Evolutionary conservation across 768 basidiomycete genomes (phyloP).

Genomic region (Cystobasidium onofrii): DNA sequence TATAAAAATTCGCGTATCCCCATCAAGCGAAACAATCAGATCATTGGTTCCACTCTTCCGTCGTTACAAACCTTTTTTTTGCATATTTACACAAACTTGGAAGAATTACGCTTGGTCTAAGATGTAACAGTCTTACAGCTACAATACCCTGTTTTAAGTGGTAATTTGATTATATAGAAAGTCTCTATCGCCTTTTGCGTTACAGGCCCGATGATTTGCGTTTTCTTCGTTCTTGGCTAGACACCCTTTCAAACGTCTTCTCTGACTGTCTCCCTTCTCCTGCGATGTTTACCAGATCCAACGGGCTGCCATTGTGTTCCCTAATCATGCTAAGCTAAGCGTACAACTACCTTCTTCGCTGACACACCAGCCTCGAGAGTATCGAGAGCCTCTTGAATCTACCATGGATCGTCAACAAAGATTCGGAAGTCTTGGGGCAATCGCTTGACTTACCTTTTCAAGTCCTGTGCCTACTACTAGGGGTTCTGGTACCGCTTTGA

Average conservation of each 20-base stretch:
- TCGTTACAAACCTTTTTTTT: neutral
- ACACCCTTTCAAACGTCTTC: too few species aligned
- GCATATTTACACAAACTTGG: neutral
- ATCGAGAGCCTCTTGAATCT: conserved; percentile 34
- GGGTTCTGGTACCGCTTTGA: conserved; percentile 32
- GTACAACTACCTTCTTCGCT: conserved; percentile 36
- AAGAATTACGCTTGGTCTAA: neutral
- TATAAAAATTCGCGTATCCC: neutral
- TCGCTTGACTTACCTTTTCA: conserved; percentile 14
- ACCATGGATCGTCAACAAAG: neutral
- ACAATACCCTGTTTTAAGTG: too few species aligned
- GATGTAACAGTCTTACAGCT: neutral
- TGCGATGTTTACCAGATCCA: too few species aligned
- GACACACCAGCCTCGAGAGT: conserved; percentile 35
- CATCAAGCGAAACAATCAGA: too few species aligned
- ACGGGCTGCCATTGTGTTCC: too few species aligned
- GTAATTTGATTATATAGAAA: too few species aligned
- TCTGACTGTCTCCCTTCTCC: too few species aligned
- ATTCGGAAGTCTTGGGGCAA: neutral
- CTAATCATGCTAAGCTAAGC: neutral
- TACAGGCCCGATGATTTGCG: too few species aligned
- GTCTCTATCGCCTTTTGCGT: neutral
- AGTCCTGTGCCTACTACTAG: conserved; percentile 37
- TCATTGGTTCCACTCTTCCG: too few species aligned
- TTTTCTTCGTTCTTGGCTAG: too few species aligned